Conservation (phyloP, 2,329 filamentous ascomycete species). For the Pseudogymnoascus sp. region DNA sequence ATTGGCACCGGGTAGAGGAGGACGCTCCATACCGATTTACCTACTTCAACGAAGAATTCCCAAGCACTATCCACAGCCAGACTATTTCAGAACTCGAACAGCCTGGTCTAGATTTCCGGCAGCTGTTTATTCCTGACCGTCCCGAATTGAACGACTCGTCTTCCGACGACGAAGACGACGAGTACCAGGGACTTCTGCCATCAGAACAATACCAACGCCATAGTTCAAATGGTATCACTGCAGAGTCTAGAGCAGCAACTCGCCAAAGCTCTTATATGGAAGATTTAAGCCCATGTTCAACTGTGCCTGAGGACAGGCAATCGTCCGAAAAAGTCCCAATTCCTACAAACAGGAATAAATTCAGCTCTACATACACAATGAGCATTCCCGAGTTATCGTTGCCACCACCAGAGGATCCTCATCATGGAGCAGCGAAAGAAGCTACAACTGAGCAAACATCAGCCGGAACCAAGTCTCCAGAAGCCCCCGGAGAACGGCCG, state of each 20-base stretch:
- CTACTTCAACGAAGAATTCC: constrained; percentile 97
- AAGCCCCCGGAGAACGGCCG: constrained; percentile 29
- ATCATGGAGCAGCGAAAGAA: constrained; percentile 17
- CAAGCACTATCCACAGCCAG: constrained; percentile 91
- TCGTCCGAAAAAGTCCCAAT: not conserved
- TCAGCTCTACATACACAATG: not conserved
- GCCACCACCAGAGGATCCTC: not conserved
- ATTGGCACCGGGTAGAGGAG: constrained; percentile 82
- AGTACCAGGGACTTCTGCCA: constrained; percentile 31
- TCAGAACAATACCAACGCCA: constrained; percentile 24
- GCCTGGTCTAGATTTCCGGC: constrained; percentile 71
- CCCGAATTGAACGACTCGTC: constrained; percentile 63
- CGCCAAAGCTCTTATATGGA: constrained; percentile 30
- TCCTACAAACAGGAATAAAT: not conserved
- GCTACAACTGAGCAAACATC: constrained; percentile 32
- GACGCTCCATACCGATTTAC: constrained; percentile 92
- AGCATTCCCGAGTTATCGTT: not conserved
- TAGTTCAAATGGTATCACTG: constrained; percentile 26
- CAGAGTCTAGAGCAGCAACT: constrained; percentile 38
- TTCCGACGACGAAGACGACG: constrained; percentile 58
- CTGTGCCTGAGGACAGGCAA: not conserved
- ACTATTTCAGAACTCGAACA: constrained; percentile 90
- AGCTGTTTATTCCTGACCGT: constrained; percentile 86
- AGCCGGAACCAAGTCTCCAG: constrained; percentile 34
- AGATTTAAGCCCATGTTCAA: constrained; percentile 16